phyloP scores from a whole-genome alignment of 2,329 filamentous ascomycete genomes.

The Colletotrichum gloeosporioides region DNA sequence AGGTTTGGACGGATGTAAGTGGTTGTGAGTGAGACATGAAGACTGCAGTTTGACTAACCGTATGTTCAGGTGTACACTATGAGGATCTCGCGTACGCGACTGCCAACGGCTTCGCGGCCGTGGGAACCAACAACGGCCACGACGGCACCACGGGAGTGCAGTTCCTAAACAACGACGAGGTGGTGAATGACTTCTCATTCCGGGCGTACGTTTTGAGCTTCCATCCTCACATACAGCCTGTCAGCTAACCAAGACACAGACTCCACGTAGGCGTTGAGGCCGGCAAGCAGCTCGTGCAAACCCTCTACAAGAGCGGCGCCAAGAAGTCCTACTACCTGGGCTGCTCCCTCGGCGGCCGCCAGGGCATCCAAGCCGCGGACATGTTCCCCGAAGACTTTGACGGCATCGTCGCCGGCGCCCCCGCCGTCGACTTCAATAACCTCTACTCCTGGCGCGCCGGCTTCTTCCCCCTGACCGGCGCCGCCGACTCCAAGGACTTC shows the following conservation, averaged over 20 bases:
- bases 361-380: slow-evolving; percentile 52
- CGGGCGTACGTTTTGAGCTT: slow-evolving; percentile 26
- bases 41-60: neutral
- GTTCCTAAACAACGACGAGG: slow-evolving; percentile 40
- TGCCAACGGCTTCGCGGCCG: slow-evolving; percentile 47
- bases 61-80: slow-evolving; percentile 43
- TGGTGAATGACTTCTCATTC: slow-evolving; percentile 40
- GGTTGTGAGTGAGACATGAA: neutral
- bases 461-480: slow-evolving; percentile 40
- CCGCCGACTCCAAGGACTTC: slow-evolving; percentile 33
- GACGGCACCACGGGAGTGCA: slow-evolving; percentile 42
- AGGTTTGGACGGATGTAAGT: slow-evolving; percentile 49
- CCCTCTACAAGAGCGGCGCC: slow-evolving; percentile 47
- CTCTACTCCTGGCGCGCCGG: slow-evolving; percentile 42
- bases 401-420: slow-evolving; percentile 55
- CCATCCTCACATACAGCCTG: neutral
- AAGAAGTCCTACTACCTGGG: slow-evolving; percentile 55
- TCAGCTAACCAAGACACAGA: neutral
- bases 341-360: slow-evolving; percentile 59
- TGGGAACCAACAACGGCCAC: slow-evolving; percentile 57
- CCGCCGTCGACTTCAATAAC: slow-evolving; percentile 44
- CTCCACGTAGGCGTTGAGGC: slow-evolving; percentile 53
- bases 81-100: slow-evolving; percentile 50
- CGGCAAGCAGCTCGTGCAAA: slow-evolving; percentile 51
- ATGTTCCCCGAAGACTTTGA: slow-evolving; percentile 54